Evolutionary conservation across 129 eudicot genomes (phyloP).

Genomic region (Artemisia annua): DNA sequence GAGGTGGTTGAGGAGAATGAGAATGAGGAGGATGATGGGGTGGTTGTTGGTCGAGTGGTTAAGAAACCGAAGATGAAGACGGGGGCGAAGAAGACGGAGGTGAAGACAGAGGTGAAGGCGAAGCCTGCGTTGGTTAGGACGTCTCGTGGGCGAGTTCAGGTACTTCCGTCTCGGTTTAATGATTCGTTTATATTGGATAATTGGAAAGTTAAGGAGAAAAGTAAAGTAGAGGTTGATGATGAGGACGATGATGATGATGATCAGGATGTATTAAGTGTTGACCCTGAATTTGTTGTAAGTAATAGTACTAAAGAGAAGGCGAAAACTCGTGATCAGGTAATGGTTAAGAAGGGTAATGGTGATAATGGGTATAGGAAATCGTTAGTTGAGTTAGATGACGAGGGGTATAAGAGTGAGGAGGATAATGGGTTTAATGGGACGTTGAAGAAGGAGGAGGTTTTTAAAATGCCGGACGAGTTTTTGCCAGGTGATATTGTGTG

Average conservation of each 20-base stretch:
- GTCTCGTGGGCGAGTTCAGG: constrained; percentile 94
- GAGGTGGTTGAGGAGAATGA: constrained; percentile 29
- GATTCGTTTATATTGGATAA: constrained; percentile 79
- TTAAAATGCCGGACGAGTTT: constrained; percentile 45
- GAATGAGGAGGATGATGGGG: constrained; percentile 24
- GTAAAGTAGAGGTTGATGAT: constrained; percentile 18
- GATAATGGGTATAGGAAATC: constrained; percentile 31
- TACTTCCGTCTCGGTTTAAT: constrained; percentile 81
- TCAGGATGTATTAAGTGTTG: constrained; percentile 34
- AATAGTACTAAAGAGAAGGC: constrained; percentile 25
- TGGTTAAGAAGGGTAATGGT: constrained; percentile 21
- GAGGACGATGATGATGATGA: neutral
- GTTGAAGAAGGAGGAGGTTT: constrained; percentile 20
- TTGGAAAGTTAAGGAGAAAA: constrained; percentile 87
- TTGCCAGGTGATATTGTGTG: constrained; percentile 82
- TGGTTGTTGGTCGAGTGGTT: constrained; percentile 12
- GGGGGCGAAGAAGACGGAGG: no score
- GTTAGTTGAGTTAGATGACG: constrained; percentile 26
- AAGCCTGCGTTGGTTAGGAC: constrained; percentile 91
- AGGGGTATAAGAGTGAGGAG: constrained; percentile 13
- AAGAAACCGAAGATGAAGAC: constrained; percentile 10
- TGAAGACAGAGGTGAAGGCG: constrained; percentile 2
- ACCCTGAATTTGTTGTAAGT: constrained; percentile 53
- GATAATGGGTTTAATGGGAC: constrained; percentile 19
- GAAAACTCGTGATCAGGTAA: constrained; percentile 23